Base-by-base conservation (phyloP, 306 rosid genomes). In the Cyamopsis tetragonoloba region DNA sequence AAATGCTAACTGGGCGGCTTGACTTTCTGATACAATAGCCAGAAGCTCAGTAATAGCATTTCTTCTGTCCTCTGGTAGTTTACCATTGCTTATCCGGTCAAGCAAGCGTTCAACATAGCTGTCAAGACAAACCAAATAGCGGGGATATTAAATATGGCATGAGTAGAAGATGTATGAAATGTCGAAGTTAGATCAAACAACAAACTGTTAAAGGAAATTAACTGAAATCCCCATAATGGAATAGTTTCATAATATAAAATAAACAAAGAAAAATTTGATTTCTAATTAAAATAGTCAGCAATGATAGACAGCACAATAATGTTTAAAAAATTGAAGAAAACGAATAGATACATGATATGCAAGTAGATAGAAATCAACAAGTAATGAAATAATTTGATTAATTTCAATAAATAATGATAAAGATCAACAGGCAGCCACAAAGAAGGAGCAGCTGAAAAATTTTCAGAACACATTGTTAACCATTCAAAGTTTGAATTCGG, bases 71-170 rank as follows among this genome's bases (percentile, higher is more conserved):
- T 90, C 97, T 3, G 87, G 82, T 42, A 87, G 80, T 72, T 90
- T 84, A 39, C 95, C 97, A 76, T 90, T 90, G 89, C 90, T 90
- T 59, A 90, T 81, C 38, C 95, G 89, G 70, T 85, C 91, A 39
- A 90, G 89, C 70, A 90, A 84, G 38, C 95, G 88, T 51, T 87
- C 95, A 44, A 90, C 83, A 55, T 90, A 85, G 76, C 96, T 89
- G 72, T 49, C 10, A 46, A 63, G 12, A 31, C 71, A 72, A 27
- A n/a, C 38, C 20, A 53, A 10, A 74, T n/a, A 41, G 18, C 3
- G 11, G 5, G 20, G 26, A 27, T 23, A 28, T 26, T 14, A 37
- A 2, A 37, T 37, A 10, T 37, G 71, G 65, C 57, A 67, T 17
- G 14, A 51, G 28, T 60, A 19, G 41, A 77, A 17, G 34, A 57